Percentiles rank a stretch among this genome's conserved stretches.
Conservation (phyloP, 2,329 filamentous ascomycete genomes). For the Sclerotinia glacialis region DNA sequence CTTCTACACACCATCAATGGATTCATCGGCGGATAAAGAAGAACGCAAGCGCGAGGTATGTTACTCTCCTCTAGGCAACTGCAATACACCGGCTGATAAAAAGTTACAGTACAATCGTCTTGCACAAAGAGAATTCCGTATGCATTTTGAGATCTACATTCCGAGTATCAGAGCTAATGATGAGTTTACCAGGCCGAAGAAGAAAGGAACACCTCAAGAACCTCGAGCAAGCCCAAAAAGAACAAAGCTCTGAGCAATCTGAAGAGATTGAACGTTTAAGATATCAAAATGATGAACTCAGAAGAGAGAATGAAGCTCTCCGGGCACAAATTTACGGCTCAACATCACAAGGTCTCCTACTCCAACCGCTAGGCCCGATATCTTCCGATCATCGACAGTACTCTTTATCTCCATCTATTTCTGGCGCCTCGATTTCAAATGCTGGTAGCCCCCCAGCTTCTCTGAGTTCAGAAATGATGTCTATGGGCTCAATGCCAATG, state of each 20-base stretch:
- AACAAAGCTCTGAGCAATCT: conserved; percentile 42
- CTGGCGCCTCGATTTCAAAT: conserved; percentile 37
- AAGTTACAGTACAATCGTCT: conserved; percentile 43
- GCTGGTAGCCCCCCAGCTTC: conserved; percentile 37
- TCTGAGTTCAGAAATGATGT: conserved; percentile 37
- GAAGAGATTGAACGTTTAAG: conserved; percentile 45
- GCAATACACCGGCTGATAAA: not conserved
- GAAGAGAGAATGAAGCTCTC: conserved; percentile 43
- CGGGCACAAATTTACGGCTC: conserved; percentile 41
- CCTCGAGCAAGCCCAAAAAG: conserved; percentile 44
- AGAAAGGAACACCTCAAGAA: conserved; percentile 46
- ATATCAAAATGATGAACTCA: conserved; percentile 43
- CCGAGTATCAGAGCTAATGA: conserved; percentile 24
- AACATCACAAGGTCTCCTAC: conserved; percentile 34
- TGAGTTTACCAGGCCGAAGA: conserved; percentile 40
- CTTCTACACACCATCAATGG: conserved; percentile 34
- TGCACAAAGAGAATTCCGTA: conserved; percentile 47
- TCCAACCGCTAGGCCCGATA: conserved; percentile 28
- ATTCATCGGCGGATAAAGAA: conserved; percentile 38
- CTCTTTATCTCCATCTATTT: conserved; percentile 39
- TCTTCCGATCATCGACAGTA: conserved; percentile 35
- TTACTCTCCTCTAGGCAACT: conserved; percentile 5
- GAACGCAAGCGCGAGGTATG: conserved; percentile 41
- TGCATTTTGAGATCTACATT: conserved; percentile 26
- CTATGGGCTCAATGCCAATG: conserved; percentile 37